Conservation (phyloP, 495 filamentous ascomycete genomes). For the Penicillium nucicola region DNA sequence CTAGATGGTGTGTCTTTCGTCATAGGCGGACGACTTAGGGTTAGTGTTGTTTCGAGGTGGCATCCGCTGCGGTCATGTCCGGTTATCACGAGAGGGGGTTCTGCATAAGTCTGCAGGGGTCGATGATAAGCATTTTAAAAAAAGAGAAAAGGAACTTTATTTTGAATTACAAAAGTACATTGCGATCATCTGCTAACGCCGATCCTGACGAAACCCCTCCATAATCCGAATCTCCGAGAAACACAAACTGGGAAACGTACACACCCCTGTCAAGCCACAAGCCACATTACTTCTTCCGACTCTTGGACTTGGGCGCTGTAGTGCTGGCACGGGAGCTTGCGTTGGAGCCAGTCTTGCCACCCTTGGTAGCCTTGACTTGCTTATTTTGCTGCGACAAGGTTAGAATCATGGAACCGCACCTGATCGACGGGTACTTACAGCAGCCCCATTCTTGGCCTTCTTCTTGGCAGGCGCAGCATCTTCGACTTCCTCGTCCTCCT, state of each 20-base stretch:
- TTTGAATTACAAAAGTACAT: constrained; percentile 18
- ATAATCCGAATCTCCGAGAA: constrained; percentile 5
- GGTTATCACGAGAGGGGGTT: not conserved
- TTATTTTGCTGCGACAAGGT: constrained; percentile 49
- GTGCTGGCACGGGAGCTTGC: constrained; percentile 58
- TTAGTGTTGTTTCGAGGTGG: constrained; percentile 12
- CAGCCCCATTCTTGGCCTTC: constrained; percentile 81
- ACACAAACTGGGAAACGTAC: constrained; percentile 12
- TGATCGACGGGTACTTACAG: constrained; percentile 42
- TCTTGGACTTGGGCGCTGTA: constrained; percentile 45
- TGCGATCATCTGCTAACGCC: constrained; percentile 24
- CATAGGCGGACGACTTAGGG: constrained; percentile 14
- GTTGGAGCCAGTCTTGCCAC: constrained; percentile 47
- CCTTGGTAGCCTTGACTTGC: constrained; percentile 57
- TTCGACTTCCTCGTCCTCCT: constrained; percentile 70
- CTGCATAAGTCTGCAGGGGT: not conserved
- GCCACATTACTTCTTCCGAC: constrained; percentile 42
- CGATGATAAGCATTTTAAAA: constrained; percentile 16
- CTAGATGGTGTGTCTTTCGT: constrained; percentile 9
- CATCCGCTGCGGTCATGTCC: constrained; percentile 15
- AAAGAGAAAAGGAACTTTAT: constrained; percentile 14
- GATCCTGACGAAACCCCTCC: constrained; percentile 7
- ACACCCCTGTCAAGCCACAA: not conserved
- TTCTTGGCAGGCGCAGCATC: constrained; percentile 87
- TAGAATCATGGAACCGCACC: constrained; percentile 1